These are phyloP conservation scores for Ceratocystis smalleyi DNA, from an alignment of 2,329 filamentous ascomycete genomes.

Conservation along the genomic window DNA sequence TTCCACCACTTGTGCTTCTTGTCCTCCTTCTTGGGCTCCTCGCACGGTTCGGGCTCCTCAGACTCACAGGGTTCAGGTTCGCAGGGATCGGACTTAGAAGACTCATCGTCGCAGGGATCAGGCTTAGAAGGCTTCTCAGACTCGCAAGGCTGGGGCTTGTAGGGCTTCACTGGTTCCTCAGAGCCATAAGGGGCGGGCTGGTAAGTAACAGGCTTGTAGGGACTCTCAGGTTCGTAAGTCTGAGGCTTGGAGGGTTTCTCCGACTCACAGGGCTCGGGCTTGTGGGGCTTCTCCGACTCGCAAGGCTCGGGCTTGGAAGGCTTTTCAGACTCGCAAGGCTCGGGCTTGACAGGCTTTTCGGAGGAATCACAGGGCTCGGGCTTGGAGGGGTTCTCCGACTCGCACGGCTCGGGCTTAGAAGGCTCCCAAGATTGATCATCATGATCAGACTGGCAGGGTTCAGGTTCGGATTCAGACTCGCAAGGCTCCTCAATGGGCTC, in stretches of 20 bases:
- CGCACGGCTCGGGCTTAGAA: constrained; percentile 4
- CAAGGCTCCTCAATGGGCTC: constrained; percentile 12
- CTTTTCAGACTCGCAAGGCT: constrained; percentile 8
- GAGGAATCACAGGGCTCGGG: constrained; percentile 11
- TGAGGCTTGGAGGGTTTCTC: constrained; percentile 2
- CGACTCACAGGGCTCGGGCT: constrained; percentile 11
- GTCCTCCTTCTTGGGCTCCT: constrained; percentile 15
- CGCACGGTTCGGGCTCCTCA: constrained; percentile 6
- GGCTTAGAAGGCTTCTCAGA: constrained; percentile 10
- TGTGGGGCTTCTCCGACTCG: background rate
- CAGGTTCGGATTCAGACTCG: constrained; percentile 10
- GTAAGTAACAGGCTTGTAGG: constrained; percentile 6
- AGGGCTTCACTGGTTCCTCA: constrained; percentile 3
- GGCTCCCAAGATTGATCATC: constrained; percentile 1
- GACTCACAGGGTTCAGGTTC: constrained; percentile 6
- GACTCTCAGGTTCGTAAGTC: background rate
- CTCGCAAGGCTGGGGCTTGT: constrained; percentile 3
- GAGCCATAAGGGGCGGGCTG: background rate
- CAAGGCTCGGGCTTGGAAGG: background rate
- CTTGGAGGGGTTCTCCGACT: background rate
- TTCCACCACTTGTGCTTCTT: constrained; percentile 18
- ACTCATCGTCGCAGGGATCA: background rate
- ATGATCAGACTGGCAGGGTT: constrained; percentile 11
- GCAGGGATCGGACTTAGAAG: background rate
- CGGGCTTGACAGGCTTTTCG: constrained; percentile 7